Percentiles rank a stretch among this genome's conserved stretches.
These are phyloP conservation scores for Articulospora tetracladia DNA, from an alignment of 495 filamentous ascomycete species.

Conservation along the genomic window DNA sequence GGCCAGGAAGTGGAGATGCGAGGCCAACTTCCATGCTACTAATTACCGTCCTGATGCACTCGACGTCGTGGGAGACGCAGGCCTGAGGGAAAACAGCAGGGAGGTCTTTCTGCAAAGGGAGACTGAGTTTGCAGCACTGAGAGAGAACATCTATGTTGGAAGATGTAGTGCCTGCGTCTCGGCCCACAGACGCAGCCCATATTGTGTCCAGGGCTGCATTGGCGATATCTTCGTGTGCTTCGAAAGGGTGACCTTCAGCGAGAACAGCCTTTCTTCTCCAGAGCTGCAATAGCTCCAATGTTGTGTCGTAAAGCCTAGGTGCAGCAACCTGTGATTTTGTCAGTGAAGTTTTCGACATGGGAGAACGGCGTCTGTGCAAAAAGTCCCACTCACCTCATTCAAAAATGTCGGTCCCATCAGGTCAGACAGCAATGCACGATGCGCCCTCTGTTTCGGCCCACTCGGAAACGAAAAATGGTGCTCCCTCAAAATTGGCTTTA, in stretches of 20 bases:
- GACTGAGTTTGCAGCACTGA: background rate
- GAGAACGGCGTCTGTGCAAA: too few relatives aligned
- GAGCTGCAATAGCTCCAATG: slow-evolving; percentile 27
- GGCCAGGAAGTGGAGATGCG: too few relatives aligned
- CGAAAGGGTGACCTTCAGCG: slow-evolving; percentile 32
- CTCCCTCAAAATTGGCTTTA: too few relatives aligned
- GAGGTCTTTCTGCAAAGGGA: background rate
- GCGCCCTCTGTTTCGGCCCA: slow-evolving; percentile 30
- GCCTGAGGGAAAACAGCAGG: too few relatives aligned
- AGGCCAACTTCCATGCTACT: too few relatives aligned
- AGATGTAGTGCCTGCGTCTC: background rate
- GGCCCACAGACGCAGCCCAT: slow-evolving; percentile 29
- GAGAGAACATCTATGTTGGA: too few relatives aligned
- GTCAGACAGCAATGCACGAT: slow-evolving; percentile 32
- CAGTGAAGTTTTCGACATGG: too few relatives aligned
- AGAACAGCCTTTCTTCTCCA: slow-evolving; percentile 32
- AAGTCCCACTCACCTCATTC: too few relatives aligned
- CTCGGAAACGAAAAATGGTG: slow-evolving; percentile 22
- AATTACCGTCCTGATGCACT: too few relatives aligned
- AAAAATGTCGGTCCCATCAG: slow-evolving; percentile 38
- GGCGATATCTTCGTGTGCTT: slow-evolving; percentile 32
- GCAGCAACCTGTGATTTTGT: too few relatives aligned
- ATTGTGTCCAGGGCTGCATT: slow-evolving; percentile 34
- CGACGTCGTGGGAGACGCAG: too few relatives aligned
- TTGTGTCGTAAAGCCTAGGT: slow-evolving; percentile 28